Percentiles rank a stretch among this genome's conserved stretches.
These are phyloP conservation scores for Gremmenia infestans DNA, from an alignment of 2,329 filamentous ascomycete species.

Conservation along the genomic window DNA sequence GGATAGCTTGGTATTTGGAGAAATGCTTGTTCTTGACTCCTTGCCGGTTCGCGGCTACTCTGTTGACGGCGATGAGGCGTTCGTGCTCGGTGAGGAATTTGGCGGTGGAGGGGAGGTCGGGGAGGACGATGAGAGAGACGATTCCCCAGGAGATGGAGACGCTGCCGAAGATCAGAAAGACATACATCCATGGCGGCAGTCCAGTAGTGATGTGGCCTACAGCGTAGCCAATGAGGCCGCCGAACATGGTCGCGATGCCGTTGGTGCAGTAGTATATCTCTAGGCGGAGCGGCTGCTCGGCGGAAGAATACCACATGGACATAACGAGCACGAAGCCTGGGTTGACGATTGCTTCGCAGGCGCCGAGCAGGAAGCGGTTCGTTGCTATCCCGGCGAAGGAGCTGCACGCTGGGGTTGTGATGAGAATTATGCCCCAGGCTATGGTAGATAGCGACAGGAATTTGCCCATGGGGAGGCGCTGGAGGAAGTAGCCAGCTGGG, in stretches of 20 bases:
- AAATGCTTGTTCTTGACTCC: constrained; percentile 50
- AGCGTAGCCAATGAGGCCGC: constrained; percentile 32
- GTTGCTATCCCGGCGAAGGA: constrained; percentile 27
- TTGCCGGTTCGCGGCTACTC: constrained; percentile 46
- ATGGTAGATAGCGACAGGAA: constrained; percentile 15
- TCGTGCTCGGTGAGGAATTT: constrained; percentile 56
- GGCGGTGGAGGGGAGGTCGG: constrained; percentile 57
- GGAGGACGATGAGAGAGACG: constrained; percentile 51
- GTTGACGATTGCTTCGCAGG: constrained; percentile 31
- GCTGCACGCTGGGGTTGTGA: constrained; percentile 31
- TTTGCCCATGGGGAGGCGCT: constrained; percentile 22
- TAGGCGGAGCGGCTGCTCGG: constrained; percentile 35
- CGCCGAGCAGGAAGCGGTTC: constrained; percentile 32
- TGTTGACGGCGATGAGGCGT: constrained; percentile 47
- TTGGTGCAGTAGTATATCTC: constrained; percentile 37
- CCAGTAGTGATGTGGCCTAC: constrained; percentile 18
- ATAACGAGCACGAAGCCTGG: constrained; percentile 37
- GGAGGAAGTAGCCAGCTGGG: constrained; percentile 20
- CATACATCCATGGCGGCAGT: constrained; percentile 31
- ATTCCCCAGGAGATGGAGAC: constrained; percentile 48
- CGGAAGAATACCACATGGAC: constrained; percentile 37
- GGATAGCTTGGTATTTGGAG: constrained; percentile 41
- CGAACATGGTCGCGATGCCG: constrained; percentile 34
- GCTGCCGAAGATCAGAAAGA: constrained; percentile 34
- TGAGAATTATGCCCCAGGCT: constrained; percentile 31